Evolutionary conservation across 2,329 filamentous ascomycete genomes (phyloP).

Genomic region (Aspergillus puulaauensis): DNA sequence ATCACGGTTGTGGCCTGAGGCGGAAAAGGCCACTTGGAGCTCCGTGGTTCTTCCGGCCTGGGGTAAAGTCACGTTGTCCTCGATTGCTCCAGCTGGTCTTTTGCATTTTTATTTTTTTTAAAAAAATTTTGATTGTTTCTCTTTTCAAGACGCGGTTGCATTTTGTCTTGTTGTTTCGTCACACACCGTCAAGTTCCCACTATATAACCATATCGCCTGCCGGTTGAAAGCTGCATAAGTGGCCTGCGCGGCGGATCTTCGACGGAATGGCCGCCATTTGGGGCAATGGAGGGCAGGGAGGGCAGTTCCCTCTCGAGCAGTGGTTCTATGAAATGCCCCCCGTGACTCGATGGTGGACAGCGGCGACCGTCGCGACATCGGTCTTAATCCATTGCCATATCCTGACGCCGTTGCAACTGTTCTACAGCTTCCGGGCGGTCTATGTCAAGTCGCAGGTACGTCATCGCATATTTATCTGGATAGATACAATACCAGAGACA

Average conservation of each 20-base stretch:
- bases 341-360: slow-evolving; percentile 96
- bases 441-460: slow-evolving; percentile 87
- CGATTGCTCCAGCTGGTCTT: background rate
- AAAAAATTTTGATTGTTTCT: background rate
- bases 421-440: slow-evolving; percentile 92
- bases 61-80: background rate
- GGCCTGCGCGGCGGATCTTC: slow-evolving; percentile 7
- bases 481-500: background rate
- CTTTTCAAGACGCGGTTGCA: background rate
- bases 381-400: slow-evolving; percentile 91
- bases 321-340: slow-evolving; percentile 99
- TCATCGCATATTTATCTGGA: slow-evolving; percentile 2
- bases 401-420: slow-evolving; percentile 89
- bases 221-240: background rate
- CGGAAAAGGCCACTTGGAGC: slow-evolving; percentile 26
- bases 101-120: background rate
- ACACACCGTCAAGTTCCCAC: background rate
- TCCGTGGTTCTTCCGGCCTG: background rate
- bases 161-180: background rate
- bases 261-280: slow-evolving; percentile 44
- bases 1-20: slow-evolving; percentile 8
- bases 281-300: slow-evolving; percentile 47
- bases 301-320: slow-evolving; percentile 79
- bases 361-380: slow-evolving; percentile 82
- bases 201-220: background rate